phyloP scores from a whole-genome alignment of 2,329 filamentous ascomycete genomes.

The Rutstroemia sp. region DNA sequence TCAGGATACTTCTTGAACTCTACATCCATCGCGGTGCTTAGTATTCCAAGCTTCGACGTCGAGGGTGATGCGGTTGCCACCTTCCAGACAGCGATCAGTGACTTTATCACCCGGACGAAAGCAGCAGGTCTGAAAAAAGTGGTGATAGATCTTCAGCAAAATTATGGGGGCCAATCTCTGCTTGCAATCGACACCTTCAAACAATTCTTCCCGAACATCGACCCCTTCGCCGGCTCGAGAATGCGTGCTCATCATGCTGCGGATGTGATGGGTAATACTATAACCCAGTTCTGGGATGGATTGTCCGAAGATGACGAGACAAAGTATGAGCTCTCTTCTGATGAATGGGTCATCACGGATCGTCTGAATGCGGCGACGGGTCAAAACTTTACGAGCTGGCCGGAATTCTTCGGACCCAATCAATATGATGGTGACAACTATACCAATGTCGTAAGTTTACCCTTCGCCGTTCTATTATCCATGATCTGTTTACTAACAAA shows the following conservation, averaged over 20 bases:
- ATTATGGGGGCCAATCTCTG: slow-evolving; percentile 53
- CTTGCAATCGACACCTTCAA: slow-evolving; percentile 48
- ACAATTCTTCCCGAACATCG: slow-evolving; percentile 29
- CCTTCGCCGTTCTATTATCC: background rate
- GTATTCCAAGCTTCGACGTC: slow-evolving; percentile 33
- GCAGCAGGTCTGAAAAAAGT: slow-evolving; percentile 45
- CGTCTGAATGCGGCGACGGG: slow-evolving; percentile 17
- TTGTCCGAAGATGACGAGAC: slow-evolving; percentile 9
- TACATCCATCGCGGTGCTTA: slow-evolving; percentile 31
- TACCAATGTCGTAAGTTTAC: slow-evolving; percentile 16
- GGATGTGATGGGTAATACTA: slow-evolving; percentile 17
- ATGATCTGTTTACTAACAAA: background rate
- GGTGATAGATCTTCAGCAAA: slow-evolving; percentile 55
- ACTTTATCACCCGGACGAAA: slow-evolving; percentile 39
- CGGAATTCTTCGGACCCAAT: slow-evolving; percentile 17
- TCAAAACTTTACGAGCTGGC: slow-evolving; percentile 19
- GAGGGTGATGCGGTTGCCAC: slow-evolving; percentile 23
- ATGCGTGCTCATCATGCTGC: slow-evolving; percentile 18
- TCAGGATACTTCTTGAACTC: slow-evolving; percentile 21
- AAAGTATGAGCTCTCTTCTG: slow-evolving; percentile 13
- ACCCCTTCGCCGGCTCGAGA: slow-evolving; percentile 20
- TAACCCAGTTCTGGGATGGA: slow-evolving; percentile 20
- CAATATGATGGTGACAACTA: slow-evolving; percentile 16
- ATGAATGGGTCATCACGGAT: slow-evolving; percentile 20
- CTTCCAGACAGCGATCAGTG: slow-evolving; percentile 27